phyloP scores from a whole-genome alignment of 306 rosid genomes.

The Crataegus laevigata region DNA sequence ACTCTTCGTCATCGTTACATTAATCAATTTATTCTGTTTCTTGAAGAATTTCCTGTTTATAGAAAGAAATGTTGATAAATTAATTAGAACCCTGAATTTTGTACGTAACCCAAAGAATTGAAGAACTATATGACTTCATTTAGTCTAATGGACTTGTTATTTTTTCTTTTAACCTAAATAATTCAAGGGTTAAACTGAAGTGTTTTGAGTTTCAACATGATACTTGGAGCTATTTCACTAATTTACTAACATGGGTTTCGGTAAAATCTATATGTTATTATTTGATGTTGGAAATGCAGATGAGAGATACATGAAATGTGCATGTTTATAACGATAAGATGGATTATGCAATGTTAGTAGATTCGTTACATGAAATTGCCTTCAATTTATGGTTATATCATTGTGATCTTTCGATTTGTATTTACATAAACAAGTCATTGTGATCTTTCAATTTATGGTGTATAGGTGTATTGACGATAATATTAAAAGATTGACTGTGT shows the following conservation, averaged over 20 bases:
- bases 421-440: background rate
- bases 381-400: background rate
- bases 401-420: background rate
- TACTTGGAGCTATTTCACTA: background rate
- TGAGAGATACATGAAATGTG: too few species aligned
- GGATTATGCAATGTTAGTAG: background rate
- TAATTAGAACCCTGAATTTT: background rate
- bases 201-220: background rate
- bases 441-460: background rate
- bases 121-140: background rate
- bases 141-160: background rate
- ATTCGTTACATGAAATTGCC: background rate
- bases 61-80: background rate
- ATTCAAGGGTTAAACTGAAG: background rate
- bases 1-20: background rate
- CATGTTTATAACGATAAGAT: too few species aligned
- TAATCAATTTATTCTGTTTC: background rate
- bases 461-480: background rate
- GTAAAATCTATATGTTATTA: too few species aligned
- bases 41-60: background rate
- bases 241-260: background rate
- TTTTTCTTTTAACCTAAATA: background rate
- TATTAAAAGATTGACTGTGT: background rate
- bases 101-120: background rate
- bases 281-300: background rate